Evolutionary conservation across 257 asterid species (phyloP).

Genomic region (Striga asiatica): DNA sequence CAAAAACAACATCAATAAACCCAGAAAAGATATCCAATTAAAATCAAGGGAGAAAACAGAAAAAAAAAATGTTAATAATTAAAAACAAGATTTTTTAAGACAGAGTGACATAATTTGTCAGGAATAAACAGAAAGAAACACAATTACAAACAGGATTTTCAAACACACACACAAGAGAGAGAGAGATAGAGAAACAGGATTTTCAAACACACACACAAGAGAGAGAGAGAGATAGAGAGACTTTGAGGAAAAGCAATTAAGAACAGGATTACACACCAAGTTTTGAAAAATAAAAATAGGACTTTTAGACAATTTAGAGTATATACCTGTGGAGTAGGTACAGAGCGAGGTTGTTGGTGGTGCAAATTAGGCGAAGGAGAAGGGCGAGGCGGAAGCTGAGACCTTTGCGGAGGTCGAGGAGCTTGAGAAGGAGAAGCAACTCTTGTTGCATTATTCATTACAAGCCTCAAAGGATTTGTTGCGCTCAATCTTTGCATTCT

Average conservation of each 20-base stretch:
- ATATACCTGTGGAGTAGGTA: slow-evolving; percentile 61
- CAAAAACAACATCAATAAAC: background rate
- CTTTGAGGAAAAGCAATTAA: background rate
- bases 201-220: too few relatives aligned
- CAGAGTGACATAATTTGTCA: too few relatives aligned
- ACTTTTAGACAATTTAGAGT: too few relatives aligned
- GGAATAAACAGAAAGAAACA: background rate
- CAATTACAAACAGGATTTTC: background rate
- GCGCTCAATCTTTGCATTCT: slow-evolving; percentile 74
- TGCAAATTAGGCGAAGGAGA: slow-evolving; percentile 6
- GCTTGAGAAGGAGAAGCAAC: slow-evolving; percentile 69
- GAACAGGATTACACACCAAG: background rate
- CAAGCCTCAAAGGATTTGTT: slow-evolving; percentile 79
- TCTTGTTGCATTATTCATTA: slow-evolving; percentile 56
- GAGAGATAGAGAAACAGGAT: too few relatives aligned
- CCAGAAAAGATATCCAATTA: background rate
- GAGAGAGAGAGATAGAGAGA: too few relatives aligned
- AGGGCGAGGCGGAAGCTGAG: slow-evolving; percentile 24
- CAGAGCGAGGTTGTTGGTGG: slow-evolving; percentile 33
- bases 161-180: too few relatives aligned
- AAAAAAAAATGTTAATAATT: background rate
- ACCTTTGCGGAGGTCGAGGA: too few relatives aligned
- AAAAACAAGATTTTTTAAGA: background rate
- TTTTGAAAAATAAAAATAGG: too few relatives aligned
- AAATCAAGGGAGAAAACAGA: background rate